These are phyloP conservation scores for Vigna hirtella DNA, from an alignment of 306 rosid genomes.

Conservation along the genomic window DNA sequence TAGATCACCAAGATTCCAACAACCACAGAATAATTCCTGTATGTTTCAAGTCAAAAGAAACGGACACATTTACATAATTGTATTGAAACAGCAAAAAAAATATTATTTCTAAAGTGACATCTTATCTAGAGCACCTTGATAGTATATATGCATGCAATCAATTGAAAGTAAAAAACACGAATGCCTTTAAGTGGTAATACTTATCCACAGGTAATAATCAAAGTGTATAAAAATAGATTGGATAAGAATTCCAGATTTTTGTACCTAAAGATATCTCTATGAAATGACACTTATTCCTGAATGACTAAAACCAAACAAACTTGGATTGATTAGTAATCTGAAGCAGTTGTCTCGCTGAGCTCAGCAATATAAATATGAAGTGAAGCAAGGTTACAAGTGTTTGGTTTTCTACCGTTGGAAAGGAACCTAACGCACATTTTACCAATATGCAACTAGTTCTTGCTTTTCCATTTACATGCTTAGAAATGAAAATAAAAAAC, in stretches of 20 bases:
- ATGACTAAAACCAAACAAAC: neutral
- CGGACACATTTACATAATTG: slow-evolving; percentile 19
- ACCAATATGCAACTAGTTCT: neutral
- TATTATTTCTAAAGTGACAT: slow-evolving; percentile 4
- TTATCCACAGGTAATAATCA: neutral
- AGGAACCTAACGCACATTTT: neutral
- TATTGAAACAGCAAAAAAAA: neutral
- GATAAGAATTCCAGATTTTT: neutral
- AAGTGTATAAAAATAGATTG: neutral
- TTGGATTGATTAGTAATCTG: neutral
- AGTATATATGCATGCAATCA: slow-evolving; percentile 9
- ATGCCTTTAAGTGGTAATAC: neutral
- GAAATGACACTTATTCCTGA: too few relatives aligned
- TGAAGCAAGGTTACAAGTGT: slow-evolving; percentile 2
- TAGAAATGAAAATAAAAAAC: neutral
- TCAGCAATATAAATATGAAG: neutral
- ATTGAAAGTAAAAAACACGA: neutral
- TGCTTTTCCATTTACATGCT: neutral
- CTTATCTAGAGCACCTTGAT: slow-evolving; percentile 17
- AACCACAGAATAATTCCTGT: neutral
- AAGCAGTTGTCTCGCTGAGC: neutral
- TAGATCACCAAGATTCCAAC: neutral
- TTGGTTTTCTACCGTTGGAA: neutral
- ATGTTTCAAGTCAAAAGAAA: slow-evolving; percentile 10
- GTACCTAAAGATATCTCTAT: neutral